phyloP scores from a whole-genome alignment of 805 yeast genomes.

The Cyberlindnera maclurae region DNA sequence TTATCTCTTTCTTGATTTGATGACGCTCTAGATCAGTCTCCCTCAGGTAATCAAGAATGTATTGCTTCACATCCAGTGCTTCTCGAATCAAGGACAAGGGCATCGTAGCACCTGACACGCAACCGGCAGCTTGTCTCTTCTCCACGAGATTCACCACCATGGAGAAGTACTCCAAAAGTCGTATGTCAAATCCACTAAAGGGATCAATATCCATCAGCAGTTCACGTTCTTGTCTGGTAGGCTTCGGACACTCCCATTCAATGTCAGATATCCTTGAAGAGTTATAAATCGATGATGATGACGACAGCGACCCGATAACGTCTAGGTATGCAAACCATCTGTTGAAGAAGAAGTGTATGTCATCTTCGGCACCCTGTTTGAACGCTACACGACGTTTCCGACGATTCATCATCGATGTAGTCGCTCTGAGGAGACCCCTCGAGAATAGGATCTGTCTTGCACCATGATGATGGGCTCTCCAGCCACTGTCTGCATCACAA shows the following conservation, averaged over 20 bases:
- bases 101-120: constrained; percentile 12
- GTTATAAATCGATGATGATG: constrained; percentile 32
- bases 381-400: neutral
- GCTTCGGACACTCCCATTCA: constrained; percentile 15
- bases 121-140: constrained; percentile 12
- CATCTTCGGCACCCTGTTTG: constrained; percentile 10
- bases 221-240: constrained; percentile 16
- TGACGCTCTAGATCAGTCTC: constrained; percentile 23
- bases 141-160: constrained; percentile 38
- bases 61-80: constrained; percentile 36
- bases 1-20: constrained; percentile 15
- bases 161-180: constrained; percentile 50
- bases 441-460: constrained; percentile 58
- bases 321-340: constrained; percentile 69
- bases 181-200: constrained; percentile 59
- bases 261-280: constrained; percentile 24
- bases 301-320: constrained; percentile 53
- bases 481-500: constrained; percentile 37
- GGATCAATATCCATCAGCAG: constrained; percentile 45
- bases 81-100: constrained; percentile 9
- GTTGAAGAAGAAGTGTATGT: constrained; percentile 42
- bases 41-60: constrained; percentile 21
- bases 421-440: constrained; percentile 35
- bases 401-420: constrained; percentile 3
- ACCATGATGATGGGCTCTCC: constrained; percentile 61